phyloP scores from a whole-genome alignment of 1,284 basidiomycete genomes.

The Cryptococcus sp. region DNA sequence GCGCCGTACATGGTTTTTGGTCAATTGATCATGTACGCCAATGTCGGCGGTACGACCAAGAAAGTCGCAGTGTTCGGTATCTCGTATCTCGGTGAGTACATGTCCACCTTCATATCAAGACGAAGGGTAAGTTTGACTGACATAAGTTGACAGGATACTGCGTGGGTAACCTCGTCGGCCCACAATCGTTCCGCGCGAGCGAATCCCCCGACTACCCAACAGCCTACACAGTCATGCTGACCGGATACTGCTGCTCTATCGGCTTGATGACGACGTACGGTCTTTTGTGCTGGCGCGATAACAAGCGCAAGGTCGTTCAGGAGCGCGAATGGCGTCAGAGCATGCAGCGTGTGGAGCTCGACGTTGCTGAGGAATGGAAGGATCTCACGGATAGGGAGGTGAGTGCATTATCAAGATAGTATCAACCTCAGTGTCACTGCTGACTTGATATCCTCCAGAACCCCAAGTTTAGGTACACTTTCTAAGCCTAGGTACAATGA shows the following conservation, averaged over 20 bases:
- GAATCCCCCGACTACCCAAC: conserved; percentile 30
- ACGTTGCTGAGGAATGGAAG: conserved; percentile 26
- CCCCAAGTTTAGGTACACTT: conserved; percentile 19
- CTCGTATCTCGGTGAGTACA: conserved; percentile 33
- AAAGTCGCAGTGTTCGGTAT: conserved; percentile 32
- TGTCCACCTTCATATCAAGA: not conserved
- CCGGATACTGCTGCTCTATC: conserved; percentile 30
- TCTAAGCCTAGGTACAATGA: not conserved
- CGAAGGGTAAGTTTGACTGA: not conserved
- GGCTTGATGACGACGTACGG: conserved; percentile 17
- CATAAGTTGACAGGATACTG: conserved; percentile 16
- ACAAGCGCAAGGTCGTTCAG: conserved; percentile 23
- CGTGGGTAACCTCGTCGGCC: conserved; percentile 30
- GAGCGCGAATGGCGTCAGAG: conserved; percentile 14
- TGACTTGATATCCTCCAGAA: conserved; percentile 4
- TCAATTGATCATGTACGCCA: conserved; percentile 29
- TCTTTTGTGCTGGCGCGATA: conserved; percentile 23
- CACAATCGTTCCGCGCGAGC: conserved; percentile 31
- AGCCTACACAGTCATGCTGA: conserved; percentile 31
- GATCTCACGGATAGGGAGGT: conserved; percentile 32
- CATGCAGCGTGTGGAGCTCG: conserved; percentile 4
- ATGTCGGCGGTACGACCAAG: conserved; percentile 37
- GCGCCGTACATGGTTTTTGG: conserved; percentile 31
- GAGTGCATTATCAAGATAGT: not conserved
- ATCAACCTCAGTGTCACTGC: not conserved